These are phyloP conservation scores for Leptographium radiaticola DNA, from an alignment of 2,329 filamentous ascomycete genomes.

Conservation along the genomic window DNA sequence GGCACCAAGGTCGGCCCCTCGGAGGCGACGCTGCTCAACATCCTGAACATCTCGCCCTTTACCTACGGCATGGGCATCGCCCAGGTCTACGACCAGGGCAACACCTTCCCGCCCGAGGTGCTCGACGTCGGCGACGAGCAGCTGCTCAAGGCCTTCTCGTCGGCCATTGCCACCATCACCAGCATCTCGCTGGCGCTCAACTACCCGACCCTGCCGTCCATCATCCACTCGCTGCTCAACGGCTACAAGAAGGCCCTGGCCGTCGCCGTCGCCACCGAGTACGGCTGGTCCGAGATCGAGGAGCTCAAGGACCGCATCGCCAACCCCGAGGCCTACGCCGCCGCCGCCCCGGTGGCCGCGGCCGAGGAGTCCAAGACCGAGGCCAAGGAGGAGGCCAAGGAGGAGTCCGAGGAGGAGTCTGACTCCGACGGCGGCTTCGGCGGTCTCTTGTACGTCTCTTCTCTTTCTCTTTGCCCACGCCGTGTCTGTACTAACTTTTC, in stretches of 20 bases:
- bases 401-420: slow-evolving; percentile 51
- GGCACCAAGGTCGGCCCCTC: slow-evolving; percentile 92
- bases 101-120: slow-evolving; percentile 74
- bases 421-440: slow-evolving; percentile 60
- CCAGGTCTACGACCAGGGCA: slow-evolving; percentile 96
- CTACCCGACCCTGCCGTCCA: slow-evolving; percentile 92
- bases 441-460: slow-evolving; percentile 49
- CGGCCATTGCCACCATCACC: slow-evolving; percentile 77
- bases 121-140: slow-evolving; percentile 93
- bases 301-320: slow-evolving; percentile 99
- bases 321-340: slow-evolving; percentile 94
- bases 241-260: slow-evolving; percentile 93
- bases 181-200: slow-evolving; percentile 81
- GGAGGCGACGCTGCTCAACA: slow-evolving; percentile 97
- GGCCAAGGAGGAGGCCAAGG: slow-evolving; percentile 50
- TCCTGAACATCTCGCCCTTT: slow-evolving; percentile 99
- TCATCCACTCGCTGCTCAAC: slow-evolving; percentile 96
- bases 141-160: slow-evolving; percentile 71
- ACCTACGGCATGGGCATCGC: slow-evolving; percentile 95
- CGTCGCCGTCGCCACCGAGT: slow-evolving; percentile 80
- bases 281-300: slow-evolving; percentile 90
- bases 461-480: no score
- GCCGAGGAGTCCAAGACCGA: slow-evolving; percentile 36
- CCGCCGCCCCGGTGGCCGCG: slow-evolving; percentile 59
- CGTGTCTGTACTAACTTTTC: slow-evolving; percentile 20